Conservation (phyloP, 176 grass and related monocot species). For the Otatea glauca region DNA sequence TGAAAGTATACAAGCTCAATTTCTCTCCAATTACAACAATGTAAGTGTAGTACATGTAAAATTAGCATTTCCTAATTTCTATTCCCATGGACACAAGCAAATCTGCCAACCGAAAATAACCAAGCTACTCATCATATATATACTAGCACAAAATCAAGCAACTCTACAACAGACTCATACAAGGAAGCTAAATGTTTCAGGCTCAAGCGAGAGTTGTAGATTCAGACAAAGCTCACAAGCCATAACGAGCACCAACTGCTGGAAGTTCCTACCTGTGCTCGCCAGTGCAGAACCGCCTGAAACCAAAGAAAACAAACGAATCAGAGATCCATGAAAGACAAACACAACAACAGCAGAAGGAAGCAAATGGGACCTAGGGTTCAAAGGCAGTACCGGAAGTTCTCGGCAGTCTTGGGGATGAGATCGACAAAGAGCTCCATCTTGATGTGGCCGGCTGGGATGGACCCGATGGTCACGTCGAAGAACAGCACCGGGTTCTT, state of each 20-base stretch:
- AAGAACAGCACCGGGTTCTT: slow-evolving; percentile 99
- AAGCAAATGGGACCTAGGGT: slow-evolving; percentile 37
- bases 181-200: slow-evolving; percentile 3
- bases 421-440: slow-evolving; percentile 98
- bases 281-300: slow-evolving; percentile 97
- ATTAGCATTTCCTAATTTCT: neutral
- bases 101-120: neutral
- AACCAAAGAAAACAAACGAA: slow-evolving; percentile 42
- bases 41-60: neutral
- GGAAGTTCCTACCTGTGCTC: slow-evolving; percentile 72
- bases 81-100: neutral
- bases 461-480: slow-evolving; percentile 96
- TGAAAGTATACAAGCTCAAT: neutral
- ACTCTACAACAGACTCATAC: neutral
- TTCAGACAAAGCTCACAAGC: neutral
- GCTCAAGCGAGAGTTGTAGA: neutral
- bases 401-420: slow-evolving; percentile 87
- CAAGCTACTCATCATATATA: neutral
- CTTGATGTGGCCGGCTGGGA: slow-evolving; percentile 95
- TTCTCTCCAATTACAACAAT: neutral
- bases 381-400: slow-evolving; percentile 67
- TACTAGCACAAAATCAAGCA: slow-evolving; percentile 2
- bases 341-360: neutral
- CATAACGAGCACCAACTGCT: neutral
- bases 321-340: slow-evolving; percentile 30